Evolutionary conservation across 1,284 basidiomycete genomes (phyloP).

Genomic region (Tilletia setariae): DNA sequence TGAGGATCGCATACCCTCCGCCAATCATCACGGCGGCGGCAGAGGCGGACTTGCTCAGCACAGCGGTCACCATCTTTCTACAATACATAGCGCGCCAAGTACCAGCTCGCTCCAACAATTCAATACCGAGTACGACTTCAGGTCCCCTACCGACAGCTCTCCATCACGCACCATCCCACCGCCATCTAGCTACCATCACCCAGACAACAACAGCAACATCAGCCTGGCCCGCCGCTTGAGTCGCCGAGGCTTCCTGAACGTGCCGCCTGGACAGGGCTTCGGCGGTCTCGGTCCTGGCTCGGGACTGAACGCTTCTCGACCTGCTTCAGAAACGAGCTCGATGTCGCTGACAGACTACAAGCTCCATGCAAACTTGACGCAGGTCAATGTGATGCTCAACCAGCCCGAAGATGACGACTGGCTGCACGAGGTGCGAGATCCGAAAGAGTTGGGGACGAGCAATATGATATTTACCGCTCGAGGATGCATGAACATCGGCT

Average conservation of each 20-base stretch:
- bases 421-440: not conserved
- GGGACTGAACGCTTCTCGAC: not conserved
- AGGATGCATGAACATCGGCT: conserved; percentile 43
- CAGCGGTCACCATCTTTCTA: no score
- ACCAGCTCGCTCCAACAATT: no score
- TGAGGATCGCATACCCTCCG: no score
- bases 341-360: not conserved
- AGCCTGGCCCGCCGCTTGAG: no score
- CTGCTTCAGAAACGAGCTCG: not conserved
- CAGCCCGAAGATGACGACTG: conserved; percentile 5
- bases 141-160: no score
- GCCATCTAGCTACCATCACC: no score
- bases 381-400: not conserved
- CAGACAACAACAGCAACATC: no score
- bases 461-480: conserved; percentile 19
- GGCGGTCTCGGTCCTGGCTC: not conserved
- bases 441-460: not conserved
- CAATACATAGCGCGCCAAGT: no score
- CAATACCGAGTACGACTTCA: no score
- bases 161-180: no score
- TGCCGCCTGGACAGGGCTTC: not conserved
- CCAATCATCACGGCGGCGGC: no score
- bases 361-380: not conserved
- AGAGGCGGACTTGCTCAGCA: no score
- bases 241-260: conserved; percentile 12